Evolutionary conservation across 768 basidiomycete species (phyloP).

Genomic region (Zangia roseola): DNA sequence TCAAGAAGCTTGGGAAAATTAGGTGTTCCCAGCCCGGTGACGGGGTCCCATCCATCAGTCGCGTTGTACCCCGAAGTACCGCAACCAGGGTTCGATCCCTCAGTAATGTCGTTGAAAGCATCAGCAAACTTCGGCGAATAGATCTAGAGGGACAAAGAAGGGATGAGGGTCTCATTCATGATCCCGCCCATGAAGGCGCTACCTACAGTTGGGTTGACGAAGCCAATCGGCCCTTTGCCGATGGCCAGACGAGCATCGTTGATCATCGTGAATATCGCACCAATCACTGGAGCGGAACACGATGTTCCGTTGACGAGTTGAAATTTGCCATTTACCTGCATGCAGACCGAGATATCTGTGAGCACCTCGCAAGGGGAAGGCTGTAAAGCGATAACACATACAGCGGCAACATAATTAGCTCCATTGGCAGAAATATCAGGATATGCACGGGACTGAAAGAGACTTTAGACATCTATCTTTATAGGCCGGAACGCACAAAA

Average conservation of each 20-base stretch:
- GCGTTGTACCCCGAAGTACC: conserved; percentile 16
- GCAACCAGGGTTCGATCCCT: conserved; percentile 25
- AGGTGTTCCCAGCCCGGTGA: conserved; percentile 1
- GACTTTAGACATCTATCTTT: conserved; percentile 4
- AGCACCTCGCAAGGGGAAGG: too few relatives aligned
- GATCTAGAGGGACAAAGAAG: conserved; percentile 34
- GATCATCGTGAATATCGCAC: conserved; percentile 36
- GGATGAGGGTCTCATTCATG: conserved; percentile 19
- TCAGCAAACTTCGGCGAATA: conserved; percentile 41
- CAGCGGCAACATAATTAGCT: conserved; percentile 34
- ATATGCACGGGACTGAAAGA: conserved; percentile 35
- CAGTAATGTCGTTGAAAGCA: conserved; percentile 50
- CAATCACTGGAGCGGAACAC: conserved; percentile 30
- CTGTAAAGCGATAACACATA: too few relatives aligned
- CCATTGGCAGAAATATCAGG: conserved; percentile 40
- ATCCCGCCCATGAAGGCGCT: background rate
- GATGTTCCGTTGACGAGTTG: conserved; percentile 34
- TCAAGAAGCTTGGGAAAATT: background rate
- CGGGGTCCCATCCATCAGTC: background rate
- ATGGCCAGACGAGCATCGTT: conserved; percentile 37
- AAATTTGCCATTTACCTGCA: conserved; percentile 29
- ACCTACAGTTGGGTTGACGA: conserved; percentile 46
- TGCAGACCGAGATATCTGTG: too few relatives aligned
- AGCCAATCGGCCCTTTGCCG: conserved; percentile 35
- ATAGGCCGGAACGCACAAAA: background rate